Conservation (phyloP, 2,329 filamentous ascomycete genomes). For the Aschersonia sp. region DNA sequence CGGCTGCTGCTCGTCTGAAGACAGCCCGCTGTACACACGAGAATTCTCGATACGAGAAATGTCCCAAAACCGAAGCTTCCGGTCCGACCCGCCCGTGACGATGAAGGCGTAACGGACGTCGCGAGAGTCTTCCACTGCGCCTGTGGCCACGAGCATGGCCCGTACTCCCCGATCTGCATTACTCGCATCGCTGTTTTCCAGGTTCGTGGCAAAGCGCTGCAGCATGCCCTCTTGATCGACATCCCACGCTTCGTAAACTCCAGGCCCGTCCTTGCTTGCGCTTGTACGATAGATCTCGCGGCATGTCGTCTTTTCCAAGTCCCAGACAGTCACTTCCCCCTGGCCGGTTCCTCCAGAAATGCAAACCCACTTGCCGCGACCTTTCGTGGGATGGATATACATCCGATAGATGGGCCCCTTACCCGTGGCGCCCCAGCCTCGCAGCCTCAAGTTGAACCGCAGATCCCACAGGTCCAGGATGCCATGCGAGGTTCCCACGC, state of each 20-base stretch:
- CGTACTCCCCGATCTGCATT: conserved; percentile 55
- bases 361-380: conserved; percentile 72
- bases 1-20: conserved; percentile 56
- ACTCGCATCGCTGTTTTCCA: conserved; percentile 44
- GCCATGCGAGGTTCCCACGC: conserved; percentile 84
- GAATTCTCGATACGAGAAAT: conserved; percentile 65
- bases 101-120: conserved; percentile 72
- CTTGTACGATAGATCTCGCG: conserved; percentile 74
- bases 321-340: conserved; percentile 90
- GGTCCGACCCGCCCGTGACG: conserved; percentile 77
- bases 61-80: conserved; percentile 91
- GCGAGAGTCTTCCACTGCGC: conserved; percentile 53
- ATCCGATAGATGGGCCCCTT: conserved; percentile 70
- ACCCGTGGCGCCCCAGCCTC: conserved; percentile 76
- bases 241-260: conserved; percentile 69
- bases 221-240: conserved; percentile 90
- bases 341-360: conserved; percentile 77
- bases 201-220: conserved; percentile 63
- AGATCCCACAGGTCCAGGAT: conserved; percentile 92
- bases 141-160: conserved; percentile 59
- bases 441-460: conserved; percentile 79
- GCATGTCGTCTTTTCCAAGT: conserved; percentile 79
- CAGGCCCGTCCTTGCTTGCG: conserved; percentile 42
- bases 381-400: conserved; percentile 62
- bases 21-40: conserved; percentile 64